Evolutionary conservation across 2,329 filamentous ascomycete genomes (phyloP), one percentile per base, ranked within the genome.

Genomic region (Botrytis medusae): DNA sequence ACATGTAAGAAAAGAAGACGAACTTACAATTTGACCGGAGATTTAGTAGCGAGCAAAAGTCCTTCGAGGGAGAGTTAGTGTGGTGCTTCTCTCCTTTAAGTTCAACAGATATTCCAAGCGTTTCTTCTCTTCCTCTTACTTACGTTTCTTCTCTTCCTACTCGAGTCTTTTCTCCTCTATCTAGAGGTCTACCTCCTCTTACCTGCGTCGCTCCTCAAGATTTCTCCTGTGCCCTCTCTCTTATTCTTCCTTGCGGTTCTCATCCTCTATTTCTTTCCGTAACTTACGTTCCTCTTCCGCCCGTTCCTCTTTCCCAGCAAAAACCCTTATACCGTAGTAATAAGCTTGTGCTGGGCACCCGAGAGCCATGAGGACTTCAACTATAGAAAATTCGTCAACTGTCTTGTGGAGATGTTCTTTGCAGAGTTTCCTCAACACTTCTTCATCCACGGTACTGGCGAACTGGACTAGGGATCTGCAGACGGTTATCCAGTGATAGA

Each of bases 401-500:
- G 61, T 40, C 48, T 57, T 34, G 4, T 46, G 32, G 9, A 67
- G 4, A 25, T 59, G 32, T 14, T 72, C 14, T 51, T 68, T 72
- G 18, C 70, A 72, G 29, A 59, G 57, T 32, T 44, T 20, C 1
- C 7, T 16, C 6, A 72, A 22, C 4, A 37, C 1, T 20, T 32
- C 14, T 20, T 40, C n/a, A 20, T 68, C 48, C 20, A 42, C 40
- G 1, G n/a, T 40, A 37, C 22, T 40, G 7, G 54, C 59, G 16
- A 62, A 48, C 29, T 37, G 4, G 32, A 72, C 61, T 7, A 72
- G 5, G 5, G 37, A 42, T 40, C 14, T 42, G 25, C 70, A 72
- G 2, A 72, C 51, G 6, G 61, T 57, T 8, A 72, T 59, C 70
- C 70, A 72, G 16, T 68, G 46, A n/a, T 54, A n/a, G 2, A 72